These are phyloP conservation scores for Fusarium sp. DNA, from an alignment of 2,329 filamentous ascomycete genomes.

Conservation along the genomic window DNA sequence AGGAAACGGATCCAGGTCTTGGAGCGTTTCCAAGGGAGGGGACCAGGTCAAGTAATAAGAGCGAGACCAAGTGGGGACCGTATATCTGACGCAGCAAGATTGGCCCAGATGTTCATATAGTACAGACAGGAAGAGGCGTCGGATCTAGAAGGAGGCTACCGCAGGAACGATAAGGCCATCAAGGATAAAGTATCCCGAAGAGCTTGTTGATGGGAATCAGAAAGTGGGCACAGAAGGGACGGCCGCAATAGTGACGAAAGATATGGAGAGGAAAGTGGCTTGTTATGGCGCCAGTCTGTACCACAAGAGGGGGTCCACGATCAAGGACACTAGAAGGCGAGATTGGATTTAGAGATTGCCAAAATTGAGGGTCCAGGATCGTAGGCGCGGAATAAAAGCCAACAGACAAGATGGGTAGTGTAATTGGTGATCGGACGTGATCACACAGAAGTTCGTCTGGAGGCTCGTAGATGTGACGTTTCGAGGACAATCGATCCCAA, in stretches of 20 bases:
- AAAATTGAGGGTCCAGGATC: slow-evolving; percentile 25
- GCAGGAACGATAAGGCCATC: slow-evolving; percentile 28
- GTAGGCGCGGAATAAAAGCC: slow-evolving; percentile 21
- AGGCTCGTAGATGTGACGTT: slow-evolving; percentile 36
- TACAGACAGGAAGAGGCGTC: slow-evolving; percentile 40
- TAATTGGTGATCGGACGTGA: slow-evolving; percentile 26
- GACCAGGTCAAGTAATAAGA: slow-evolving; percentile 42
- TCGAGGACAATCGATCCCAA: slow-evolving; percentile 36
- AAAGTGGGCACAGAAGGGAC: slow-evolving; percentile 5
- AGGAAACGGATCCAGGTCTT: slow-evolving; percentile 20
- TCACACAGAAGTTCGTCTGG: slow-evolving; percentile 18
- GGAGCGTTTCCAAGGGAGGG: slow-evolving; percentile 31
- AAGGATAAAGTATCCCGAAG: slow-evolving; percentile 20
- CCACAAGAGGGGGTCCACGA: slow-evolving; percentile 6
- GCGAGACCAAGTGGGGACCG: slow-evolving; percentile 29
- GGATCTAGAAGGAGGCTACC: slow-evolving; percentile 45
- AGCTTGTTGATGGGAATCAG: slow-evolving; percentile 12
- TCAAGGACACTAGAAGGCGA: slow-evolving; percentile 1
- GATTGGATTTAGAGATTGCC: slow-evolving; percentile 23
- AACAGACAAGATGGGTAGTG: slow-evolving; percentile 24
- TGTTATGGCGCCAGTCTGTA: slow-evolving; percentile 29
- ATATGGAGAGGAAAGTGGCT: slow-evolving; percentile 35
- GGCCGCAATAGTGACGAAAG: slow-evolving; percentile 23
- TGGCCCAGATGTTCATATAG: slow-evolving; percentile 40
- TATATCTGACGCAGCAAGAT: slow-evolving; percentile 36